phyloP scores from a whole-genome alignment of 2,329 filamentous ascomycete species.

The Aspergillus sp. region DNA sequence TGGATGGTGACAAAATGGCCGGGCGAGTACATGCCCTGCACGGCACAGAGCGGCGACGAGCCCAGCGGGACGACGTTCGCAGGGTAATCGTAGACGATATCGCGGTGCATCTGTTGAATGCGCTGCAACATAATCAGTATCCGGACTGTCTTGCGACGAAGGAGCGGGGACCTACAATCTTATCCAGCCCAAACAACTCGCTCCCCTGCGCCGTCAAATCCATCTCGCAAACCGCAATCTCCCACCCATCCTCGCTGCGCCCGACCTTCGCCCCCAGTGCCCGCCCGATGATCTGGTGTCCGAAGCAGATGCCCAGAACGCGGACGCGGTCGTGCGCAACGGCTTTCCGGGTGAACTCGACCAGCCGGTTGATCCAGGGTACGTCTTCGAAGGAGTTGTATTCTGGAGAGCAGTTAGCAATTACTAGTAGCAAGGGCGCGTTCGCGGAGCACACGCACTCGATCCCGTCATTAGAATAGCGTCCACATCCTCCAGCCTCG shows the following conservation, averaged over 20 bases:
- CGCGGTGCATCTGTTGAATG: conserved; percentile 78
- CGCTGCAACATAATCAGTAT: conserved; percentile 13
- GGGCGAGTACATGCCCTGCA: conserved; percentile 71
- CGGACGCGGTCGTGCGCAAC: conserved; percentile 54
- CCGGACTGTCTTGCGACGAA: neutral
- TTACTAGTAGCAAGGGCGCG: conserved; percentile 1
- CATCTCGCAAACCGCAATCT: conserved; percentile 64
- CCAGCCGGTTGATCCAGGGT: conserved; percentile 67
- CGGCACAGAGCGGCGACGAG: conserved; percentile 55
- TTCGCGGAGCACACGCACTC: conserved; percentile 34
- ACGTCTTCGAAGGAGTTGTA: conserved; percentile 64
- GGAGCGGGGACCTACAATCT: conserved; percentile 39
- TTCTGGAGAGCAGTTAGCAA: too few relatives aligned
- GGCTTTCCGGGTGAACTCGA: conserved; percentile 56
- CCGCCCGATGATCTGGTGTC: conserved; percentile 73
- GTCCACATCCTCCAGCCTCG: conserved; percentile 64
- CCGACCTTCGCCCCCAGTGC: conserved; percentile 61
- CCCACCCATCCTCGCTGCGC: conserved; percentile 64
- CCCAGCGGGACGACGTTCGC: conserved; percentile 54
- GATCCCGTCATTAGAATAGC: conserved; percentile 72
- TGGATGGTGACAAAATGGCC: conserved; percentile 65
- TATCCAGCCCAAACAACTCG: conserved; percentile 59
- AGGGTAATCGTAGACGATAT: conserved; percentile 60
- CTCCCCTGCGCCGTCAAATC: conserved; percentile 60
- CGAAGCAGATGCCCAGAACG: conserved; percentile 76